Conservation (phyloP, 108 stramenopile species). For the Ochromonas danica region DNA sequence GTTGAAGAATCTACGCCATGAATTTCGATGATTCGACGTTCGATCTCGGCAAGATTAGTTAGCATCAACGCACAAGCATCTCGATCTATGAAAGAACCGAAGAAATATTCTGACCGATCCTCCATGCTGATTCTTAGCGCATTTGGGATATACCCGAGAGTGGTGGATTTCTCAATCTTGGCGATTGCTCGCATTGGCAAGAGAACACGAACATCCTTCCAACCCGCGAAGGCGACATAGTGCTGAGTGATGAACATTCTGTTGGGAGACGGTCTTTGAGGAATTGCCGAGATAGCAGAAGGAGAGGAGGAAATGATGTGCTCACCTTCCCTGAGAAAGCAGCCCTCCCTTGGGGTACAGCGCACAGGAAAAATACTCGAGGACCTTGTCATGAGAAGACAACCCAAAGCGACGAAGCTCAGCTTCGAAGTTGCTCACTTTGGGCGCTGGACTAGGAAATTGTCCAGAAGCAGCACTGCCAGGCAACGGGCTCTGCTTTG, state of each 20-base stretch:
- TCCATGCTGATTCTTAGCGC: neutral
- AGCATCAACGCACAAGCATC: neutral
- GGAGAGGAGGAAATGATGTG: neutral
- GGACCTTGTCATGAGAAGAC: neutral
- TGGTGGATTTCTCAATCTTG: constrained; percentile 11
- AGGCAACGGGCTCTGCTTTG: too few relatives aligned
- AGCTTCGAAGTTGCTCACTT: neutral
- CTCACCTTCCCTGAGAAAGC: neutral
- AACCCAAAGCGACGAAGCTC: constrained; percentile 21
- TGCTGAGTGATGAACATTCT: constrained; percentile 34
- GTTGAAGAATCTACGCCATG: neutral
- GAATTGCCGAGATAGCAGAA: neutral
- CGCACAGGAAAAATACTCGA: constrained; percentile 28
- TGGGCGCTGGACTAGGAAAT: too few relatives aligned
- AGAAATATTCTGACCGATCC: constrained; percentile 10
- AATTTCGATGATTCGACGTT: neutral
- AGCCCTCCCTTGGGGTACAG: constrained; percentile 29
- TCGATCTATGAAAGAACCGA: constrained; percentile 31
- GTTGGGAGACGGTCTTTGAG: neutral
- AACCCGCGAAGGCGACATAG: constrained; percentile 28
- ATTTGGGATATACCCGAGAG: constrained; percentile 22
- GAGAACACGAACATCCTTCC: constrained; percentile 6
- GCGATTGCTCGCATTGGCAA: neutral
- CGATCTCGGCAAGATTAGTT: neutral
- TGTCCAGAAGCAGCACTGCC: too few relatives aligned